Percentiles rank a stretch among this genome's conserved stretches.
Conservation (phyloP, 75 land plant genomes). For the Pinus albicaulis region DNA sequence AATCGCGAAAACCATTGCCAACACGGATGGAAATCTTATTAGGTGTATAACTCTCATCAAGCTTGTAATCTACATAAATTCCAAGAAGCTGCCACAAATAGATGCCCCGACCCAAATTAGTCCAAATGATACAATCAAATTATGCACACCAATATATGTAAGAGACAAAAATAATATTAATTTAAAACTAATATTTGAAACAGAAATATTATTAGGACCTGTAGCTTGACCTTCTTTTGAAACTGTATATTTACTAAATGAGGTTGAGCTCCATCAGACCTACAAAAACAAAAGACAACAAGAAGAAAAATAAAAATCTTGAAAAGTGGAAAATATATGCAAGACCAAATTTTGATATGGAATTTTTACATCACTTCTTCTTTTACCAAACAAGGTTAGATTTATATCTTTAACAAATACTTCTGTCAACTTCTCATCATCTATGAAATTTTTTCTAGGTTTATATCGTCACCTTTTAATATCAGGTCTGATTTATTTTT, state of each 20-base stretch:
- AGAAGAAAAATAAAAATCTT: constrained; percentile 1
- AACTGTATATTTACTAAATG: constrained; percentile 96
- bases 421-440: background rate
- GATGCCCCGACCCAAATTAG: background rate
- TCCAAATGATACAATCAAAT: background rate
- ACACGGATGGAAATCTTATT: constrained; percentile 95
- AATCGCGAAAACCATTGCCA: constrained; percentile 95
- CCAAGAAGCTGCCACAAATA: constrained; percentile 59
- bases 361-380: background rate
- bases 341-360: background rate
- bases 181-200: background rate
- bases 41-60: constrained; percentile 99
- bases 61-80: constrained; percentile 91
- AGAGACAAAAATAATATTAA: background rate
- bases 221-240: constrained; percentile 94
- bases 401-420: background rate
- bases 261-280: constrained; percentile 98
- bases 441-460: background rate
- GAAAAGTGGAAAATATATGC: background rate
- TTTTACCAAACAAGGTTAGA: background rate
- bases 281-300: constrained; percentile 18
- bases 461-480: no score
- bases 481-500: no score
- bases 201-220: constrained; percentile 25
- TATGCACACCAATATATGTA: background rate